These are phyloP conservation scores for Termitomyces sp. DNA, from an alignment of 768 basidiomycete genomes.

Conservation along the genomic window DNA sequence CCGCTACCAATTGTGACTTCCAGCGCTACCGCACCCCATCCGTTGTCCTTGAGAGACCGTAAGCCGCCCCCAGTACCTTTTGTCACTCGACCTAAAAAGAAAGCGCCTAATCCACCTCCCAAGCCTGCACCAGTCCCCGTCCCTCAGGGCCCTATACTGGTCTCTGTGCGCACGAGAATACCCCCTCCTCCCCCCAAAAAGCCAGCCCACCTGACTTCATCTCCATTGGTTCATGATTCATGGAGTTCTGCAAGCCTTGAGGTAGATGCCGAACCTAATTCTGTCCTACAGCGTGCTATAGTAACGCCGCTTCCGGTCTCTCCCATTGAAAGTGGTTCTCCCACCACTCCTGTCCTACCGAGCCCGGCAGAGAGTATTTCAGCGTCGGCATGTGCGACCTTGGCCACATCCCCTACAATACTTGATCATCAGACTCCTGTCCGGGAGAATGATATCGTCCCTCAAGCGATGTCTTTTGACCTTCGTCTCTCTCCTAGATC, in stretches of 20 bases:
- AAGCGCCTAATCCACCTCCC: conserved; percentile 14
- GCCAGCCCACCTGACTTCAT: conserved; percentile 15
- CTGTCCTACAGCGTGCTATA: conserved; percentile 27
- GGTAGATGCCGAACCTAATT: conserved; percentile 11
- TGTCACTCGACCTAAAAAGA: conserved; percentile 20
- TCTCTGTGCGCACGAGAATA: conserved; percentile 27
- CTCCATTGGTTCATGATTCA: conserved; percentile 24
- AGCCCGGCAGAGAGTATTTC: background rate
- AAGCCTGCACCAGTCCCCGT: conserved; percentile 10
- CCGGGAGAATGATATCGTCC: background rate
- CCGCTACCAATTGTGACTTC: conserved; percentile 4
- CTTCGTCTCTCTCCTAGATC: background rate
- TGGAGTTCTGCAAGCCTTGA: conserved; percentile 10
- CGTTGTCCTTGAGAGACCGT: conserved; percentile 20
- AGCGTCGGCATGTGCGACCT: background rate
- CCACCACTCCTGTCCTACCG: background rate
- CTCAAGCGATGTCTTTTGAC: background rate
- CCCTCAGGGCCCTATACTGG: conserved; percentile 22
- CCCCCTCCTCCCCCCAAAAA: conserved; percentile 19
- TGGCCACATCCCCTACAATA: background rate
- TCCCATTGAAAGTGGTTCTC: conserved; percentile 20
- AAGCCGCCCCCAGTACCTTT: conserved; percentile 22
- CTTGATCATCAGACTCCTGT: background rate
- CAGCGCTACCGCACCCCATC: conserved; percentile 8
- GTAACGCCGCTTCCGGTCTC: conserved; percentile 34